Conservation (phyloP, 305 asterid species). For the Lippia alba region DNA sequence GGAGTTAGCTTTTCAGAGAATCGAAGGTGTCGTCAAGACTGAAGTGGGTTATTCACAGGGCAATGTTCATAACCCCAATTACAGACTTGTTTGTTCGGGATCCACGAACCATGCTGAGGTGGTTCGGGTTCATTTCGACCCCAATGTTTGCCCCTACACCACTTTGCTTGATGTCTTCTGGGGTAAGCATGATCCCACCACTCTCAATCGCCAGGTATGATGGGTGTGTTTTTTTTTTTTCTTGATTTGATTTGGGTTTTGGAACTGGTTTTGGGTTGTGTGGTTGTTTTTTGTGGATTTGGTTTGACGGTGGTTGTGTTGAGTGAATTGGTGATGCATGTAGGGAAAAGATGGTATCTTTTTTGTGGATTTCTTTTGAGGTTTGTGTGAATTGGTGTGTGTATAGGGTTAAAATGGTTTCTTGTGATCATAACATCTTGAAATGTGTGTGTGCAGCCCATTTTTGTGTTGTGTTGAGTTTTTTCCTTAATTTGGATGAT, state of each 20-base stretch:
- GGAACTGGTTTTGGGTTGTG: not conserved
- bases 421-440: no score
- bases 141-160: constrained; percentile 59
- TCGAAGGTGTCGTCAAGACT: constrained; percentile 76
- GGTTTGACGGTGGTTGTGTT: not conserved
- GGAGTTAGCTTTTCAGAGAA: constrained; percentile 70
- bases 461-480: no score
- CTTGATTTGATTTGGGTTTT: not conserved
- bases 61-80: constrained; percentile 59
- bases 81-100: constrained; percentile 68
- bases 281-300: not conserved
- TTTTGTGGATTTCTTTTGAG: not conserved
- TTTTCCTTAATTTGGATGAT: no score
- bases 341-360: no score
- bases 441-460: no score
- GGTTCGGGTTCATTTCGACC: constrained; percentile 77
- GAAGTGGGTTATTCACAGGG: constrained; percentile 95
- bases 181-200: constrained; percentile 76
- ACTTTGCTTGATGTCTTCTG: constrained; percentile 74
- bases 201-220: constrained; percentile 78
- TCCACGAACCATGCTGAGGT: constrained; percentile 80
- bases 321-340: not conserved
- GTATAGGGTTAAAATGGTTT: no score
- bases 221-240: not conserved
- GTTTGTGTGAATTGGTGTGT: no score